Evolutionary conservation across 2,329 filamentous ascomycete genomes (phyloP).

Genomic region (Colletotrichum zoysiae): DNA sequence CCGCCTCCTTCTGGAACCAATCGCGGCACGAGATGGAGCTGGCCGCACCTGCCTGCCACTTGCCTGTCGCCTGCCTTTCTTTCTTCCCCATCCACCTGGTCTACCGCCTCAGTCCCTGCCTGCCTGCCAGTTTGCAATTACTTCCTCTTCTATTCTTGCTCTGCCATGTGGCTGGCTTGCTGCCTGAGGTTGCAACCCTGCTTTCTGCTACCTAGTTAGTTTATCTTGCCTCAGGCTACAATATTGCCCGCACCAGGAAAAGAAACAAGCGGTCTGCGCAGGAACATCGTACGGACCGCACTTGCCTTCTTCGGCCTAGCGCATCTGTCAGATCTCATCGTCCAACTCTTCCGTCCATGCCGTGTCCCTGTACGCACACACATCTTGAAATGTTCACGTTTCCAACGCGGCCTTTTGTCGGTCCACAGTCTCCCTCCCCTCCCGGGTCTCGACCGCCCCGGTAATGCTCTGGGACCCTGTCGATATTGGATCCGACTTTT

Average conservation of each 20-base stretch:
- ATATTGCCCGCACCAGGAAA: not conserved
- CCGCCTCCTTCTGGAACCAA: not conserved
- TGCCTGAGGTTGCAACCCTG: slow-evolving; percentile 1
- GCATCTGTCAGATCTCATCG: slow-evolving; percentile 42
- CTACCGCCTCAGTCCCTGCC: not conserved
- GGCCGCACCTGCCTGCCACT: not conserved
- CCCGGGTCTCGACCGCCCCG: not conserved
- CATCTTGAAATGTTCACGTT: not conserved
- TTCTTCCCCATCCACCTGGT: no score
- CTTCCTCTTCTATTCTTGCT: not conserved
- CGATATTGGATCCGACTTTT: not conserved
- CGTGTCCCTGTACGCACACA: slow-evolving; percentile 3
- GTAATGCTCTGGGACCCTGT: slow-evolving; percentile 8
- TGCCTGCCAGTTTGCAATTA: not conserved
- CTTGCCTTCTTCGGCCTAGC: slow-evolving; percentile 21
- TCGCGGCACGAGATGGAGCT: not conserved
- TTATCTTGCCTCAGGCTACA: slow-evolving; percentile 16
- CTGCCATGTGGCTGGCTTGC: not conserved
- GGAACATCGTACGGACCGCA: slow-evolving; percentile 15
- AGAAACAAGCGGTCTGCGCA: slow-evolving; percentile 38
- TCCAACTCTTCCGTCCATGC: slow-evolving; percentile 15
- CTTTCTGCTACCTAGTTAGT: fast-evolving
- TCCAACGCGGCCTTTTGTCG: not conserved
- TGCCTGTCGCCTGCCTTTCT: not conserved
- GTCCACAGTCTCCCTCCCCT: not conserved